phyloP scores from a whole-genome alignment of 2,329 filamentous ascomycete genomes.

The Neonectria sp. region DNA sequence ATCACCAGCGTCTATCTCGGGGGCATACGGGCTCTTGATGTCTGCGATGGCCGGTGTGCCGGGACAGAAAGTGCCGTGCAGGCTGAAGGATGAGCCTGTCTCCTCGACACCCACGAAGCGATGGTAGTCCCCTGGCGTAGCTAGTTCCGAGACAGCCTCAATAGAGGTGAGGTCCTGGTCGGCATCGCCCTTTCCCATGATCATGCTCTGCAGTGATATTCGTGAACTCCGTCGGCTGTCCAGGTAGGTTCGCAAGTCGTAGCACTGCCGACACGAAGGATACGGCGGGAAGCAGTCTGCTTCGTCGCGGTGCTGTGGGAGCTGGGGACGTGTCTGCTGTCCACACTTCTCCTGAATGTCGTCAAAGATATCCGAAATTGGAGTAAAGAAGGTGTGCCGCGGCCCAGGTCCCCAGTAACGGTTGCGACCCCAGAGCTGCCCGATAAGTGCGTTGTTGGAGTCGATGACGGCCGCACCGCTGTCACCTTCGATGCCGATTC shows the following conservation, averaged over 20 bases:
- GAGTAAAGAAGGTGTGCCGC: slow-evolving; percentile 60
- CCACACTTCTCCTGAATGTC: slow-evolving; percentile 62
- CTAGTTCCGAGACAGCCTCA: slow-evolving; percentile 58
- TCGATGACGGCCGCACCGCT: slow-evolving; percentile 63
- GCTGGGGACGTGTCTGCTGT: slow-evolving; percentile 55
- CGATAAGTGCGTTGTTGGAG: slow-evolving; percentile 55
- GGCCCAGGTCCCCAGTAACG: slow-evolving; percentile 60
- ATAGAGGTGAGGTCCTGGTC: slow-evolving; percentile 59
- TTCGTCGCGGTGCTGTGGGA: slow-evolving; percentile 59
- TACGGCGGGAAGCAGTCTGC: slow-evolving; percentile 57
- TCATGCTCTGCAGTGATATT: slow-evolving; percentile 60
- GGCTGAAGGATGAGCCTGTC: slow-evolving; percentile 51
- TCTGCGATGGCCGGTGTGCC: slow-evolving; percentile 53
- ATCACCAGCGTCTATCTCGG: slow-evolving; percentile 57
- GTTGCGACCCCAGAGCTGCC: slow-evolving; percentile 62
- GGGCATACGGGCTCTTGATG: slow-evolving; percentile 57
- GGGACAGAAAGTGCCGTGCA: slow-evolving; percentile 39
- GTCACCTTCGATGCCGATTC: slow-evolving; percentile 62
- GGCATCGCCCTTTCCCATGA: slow-evolving; percentile 53
- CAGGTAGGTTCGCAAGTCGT: slow-evolving; percentile 58
- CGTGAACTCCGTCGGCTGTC: slow-evolving; percentile 60
- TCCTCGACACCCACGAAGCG: slow-evolving; percentile 55
- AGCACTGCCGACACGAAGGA: slow-evolving; percentile 59
- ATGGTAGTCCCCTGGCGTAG: slow-evolving; percentile 57
- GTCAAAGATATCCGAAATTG: slow-evolving; percentile 61